phyloP scores from a whole-genome alignment of 2,329 filamentous ascomycete species.

The Neofusicoccum laricinum region DNA sequence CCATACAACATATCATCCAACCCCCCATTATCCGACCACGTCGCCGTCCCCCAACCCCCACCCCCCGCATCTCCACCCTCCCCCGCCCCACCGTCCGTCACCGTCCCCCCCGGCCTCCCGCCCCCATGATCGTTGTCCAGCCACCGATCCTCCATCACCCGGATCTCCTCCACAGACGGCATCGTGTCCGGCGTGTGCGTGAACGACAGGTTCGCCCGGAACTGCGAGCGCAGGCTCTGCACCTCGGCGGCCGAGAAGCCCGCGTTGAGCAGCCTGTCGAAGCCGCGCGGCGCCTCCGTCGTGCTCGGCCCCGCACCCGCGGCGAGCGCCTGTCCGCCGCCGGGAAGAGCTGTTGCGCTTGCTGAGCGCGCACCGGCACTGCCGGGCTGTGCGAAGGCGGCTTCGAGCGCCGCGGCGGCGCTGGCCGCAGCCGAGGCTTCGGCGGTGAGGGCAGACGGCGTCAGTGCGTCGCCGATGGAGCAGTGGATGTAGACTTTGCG shows the following conservation, averaged over 20 bases:
- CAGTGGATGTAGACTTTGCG: constrained; percentile 85
- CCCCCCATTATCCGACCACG: constrained; percentile 57
- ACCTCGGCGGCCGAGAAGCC: constrained; percentile 85
- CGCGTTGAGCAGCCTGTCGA: constrained; percentile 77
- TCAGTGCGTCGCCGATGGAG: constrained; percentile 77
- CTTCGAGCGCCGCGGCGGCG: constrained; percentile 38
- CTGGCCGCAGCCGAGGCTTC: constrained; percentile 54
- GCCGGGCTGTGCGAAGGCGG: constrained; percentile 19
- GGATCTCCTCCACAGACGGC: constrained; percentile 73
- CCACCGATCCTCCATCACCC: constrained; percentile 84
- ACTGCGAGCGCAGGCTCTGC: constrained; percentile 80
- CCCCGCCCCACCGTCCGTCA: constrained; percentile 32
- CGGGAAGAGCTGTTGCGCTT: not conserved
- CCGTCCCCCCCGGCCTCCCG: constrained; percentile 14
- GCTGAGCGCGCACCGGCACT: not conserved
- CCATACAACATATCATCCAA: constrained; percentile 86
- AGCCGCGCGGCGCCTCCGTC: constrained; percentile 68
- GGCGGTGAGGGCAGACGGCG: constrained; percentile 63
- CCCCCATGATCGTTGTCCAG: constrained; percentile 58
- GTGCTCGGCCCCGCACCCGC: not conserved
- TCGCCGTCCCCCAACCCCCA: constrained; percentile 49
- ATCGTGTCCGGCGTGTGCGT: constrained; percentile 85
- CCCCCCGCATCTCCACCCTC: constrained; percentile 35
- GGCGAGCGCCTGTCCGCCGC: not conserved
- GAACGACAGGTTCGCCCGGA: constrained; percentile 77